Percentiles rank a stretch among this genome's conserved stretches.
phyloP scores from a whole-genome alignment of 164 flowering plant species.

The Dillenia turbinata region DNA sequence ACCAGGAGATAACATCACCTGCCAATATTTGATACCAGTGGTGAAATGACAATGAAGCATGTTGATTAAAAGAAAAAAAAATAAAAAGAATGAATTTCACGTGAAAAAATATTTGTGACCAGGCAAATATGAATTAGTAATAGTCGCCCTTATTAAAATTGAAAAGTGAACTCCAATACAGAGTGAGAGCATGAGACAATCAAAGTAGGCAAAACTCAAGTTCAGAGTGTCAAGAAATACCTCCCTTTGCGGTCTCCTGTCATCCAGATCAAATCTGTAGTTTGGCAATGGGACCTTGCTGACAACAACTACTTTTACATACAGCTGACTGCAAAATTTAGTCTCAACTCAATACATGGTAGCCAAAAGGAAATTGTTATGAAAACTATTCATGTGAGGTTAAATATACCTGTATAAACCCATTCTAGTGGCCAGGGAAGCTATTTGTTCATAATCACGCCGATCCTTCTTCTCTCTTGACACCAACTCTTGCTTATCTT shows the following conservation, averaged over 20 bases:
- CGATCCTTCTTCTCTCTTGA: conserved; percentile 91
- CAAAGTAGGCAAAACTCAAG: neutral
- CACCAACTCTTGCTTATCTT: conserved; percentile 64
- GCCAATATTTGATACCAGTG: conserved; percentile 18
- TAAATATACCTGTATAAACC: conserved; percentile 75
- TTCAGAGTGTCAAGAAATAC: conserved; percentile 28
- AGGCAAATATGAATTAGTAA: too few species aligned
- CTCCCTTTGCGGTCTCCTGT: conserved; percentile 88
- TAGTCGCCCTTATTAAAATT: neutral
- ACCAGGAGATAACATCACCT: conserved; percentile 59
- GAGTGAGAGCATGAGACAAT: too few species aligned
- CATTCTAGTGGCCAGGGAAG: conserved; percentile 71
- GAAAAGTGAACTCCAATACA: neutral
- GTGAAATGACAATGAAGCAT: conserved; percentile 1
- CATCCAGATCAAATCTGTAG: conserved; percentile 91
- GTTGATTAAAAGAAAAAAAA: too few species aligned
- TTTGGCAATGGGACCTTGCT: conserved; percentile 88
- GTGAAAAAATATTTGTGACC: too few species aligned
- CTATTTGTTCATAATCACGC: conserved; percentile 68
- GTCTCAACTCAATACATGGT: conserved; percentile 4
- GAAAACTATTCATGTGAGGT: neutral
- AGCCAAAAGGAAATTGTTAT: too few species aligned
- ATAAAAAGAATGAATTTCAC: too few species aligned
- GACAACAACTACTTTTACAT: conserved; percentile 73
- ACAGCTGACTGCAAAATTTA: conserved; percentile 55